Percentiles rank a stretch among this genome's conserved stretches.
These are phyloP conservation scores for Talaromyces amestolkiae DNA, from an alignment of 2,329 filamentous ascomycete genomes.

Conservation along the genomic window DNA sequence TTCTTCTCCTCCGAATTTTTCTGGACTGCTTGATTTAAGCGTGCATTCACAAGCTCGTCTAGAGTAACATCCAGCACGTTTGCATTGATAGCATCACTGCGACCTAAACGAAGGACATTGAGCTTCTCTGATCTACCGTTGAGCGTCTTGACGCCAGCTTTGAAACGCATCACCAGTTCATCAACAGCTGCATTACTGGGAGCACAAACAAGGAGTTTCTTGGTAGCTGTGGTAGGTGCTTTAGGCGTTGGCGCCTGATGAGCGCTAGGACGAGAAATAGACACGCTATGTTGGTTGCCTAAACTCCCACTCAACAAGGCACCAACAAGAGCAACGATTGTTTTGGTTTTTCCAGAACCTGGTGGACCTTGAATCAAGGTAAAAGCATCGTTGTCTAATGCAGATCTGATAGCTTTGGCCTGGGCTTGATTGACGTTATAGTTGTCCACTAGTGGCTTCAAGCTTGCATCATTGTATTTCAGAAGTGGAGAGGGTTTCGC, in stretches of 20 bases:
- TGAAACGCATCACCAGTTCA: slow-evolving; percentile 89
- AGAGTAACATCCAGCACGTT: slow-evolving; percentile 88
- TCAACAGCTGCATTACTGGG: slow-evolving; percentile 98
- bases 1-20: slow-evolving; percentile 50
- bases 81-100: slow-evolving; percentile 87
- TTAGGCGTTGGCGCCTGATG: slow-evolving; percentile 34
- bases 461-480: slow-evolving; percentile 70
- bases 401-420: slow-evolving; percentile 85
- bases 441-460: slow-evolving; percentile 67
- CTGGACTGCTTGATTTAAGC: slow-evolving; percentile 54
- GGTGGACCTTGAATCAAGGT: slow-evolving; percentile 94
- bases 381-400: slow-evolving; percentile 93
- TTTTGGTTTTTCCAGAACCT: slow-evolving; percentile 97
- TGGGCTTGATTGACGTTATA: slow-evolving; percentile 87
- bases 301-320: slow-evolving; percentile 68
- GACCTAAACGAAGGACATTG: slow-evolving; percentile 83
- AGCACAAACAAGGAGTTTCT: slow-evolving; percentile 94
- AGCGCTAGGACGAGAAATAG: slow-evolving; percentile 46
- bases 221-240: slow-evolving; percentile 49
- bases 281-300: slow-evolving; percentile 46
- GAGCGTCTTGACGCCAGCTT: slow-evolving; percentile 76
- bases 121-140: slow-evolving; percentile 71
- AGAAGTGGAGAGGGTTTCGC: slow-evolving; percentile 88
- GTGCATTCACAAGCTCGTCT: slow-evolving; percentile 81
- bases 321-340: slow-evolving; percentile 93